These are phyloP conservation scores for Claviceps africana DNA, from an alignment of 2,329 filamentous ascomycete genomes.

Conservation along the genomic window DNA sequence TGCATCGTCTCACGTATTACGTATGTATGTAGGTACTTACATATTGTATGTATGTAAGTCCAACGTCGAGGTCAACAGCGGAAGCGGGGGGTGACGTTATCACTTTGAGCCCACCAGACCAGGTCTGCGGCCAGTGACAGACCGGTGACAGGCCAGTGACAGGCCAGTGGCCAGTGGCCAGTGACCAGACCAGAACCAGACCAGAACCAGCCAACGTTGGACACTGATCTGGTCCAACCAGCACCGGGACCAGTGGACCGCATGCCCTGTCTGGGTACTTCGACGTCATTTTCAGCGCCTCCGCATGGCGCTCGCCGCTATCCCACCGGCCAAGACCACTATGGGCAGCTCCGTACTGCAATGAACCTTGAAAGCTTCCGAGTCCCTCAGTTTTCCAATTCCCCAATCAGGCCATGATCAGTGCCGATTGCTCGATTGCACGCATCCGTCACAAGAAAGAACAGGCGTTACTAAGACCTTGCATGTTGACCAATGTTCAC, in stretches of 20 bases:
- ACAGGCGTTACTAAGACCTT: too few species aligned
- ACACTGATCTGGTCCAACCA: neutral
- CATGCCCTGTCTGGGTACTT: neutral
- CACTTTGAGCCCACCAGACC: too few species aligned
- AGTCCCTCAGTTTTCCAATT: neutral
- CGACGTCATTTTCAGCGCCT: conserved; percentile 2
- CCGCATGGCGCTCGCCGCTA: neutral
- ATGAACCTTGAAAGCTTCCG: conserved; percentile 1
- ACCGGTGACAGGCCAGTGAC: neutral
- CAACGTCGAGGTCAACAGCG: too few species aligned
- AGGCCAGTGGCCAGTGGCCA: neutral
- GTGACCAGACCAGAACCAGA: neutral
- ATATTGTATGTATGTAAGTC: too few species aligned
- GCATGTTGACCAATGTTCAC: neutral
- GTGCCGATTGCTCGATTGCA: neutral
- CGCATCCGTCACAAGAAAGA: neutral
- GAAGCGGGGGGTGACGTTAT: too few species aligned
- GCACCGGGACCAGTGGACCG: neutral
- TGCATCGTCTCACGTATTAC: neutral
- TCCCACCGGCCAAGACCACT: neutral
- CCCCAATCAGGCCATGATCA: neutral
- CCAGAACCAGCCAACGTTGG: neutral
- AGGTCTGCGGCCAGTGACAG: neutral
- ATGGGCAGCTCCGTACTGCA: neutral
- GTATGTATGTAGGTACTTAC: too few species aligned